phyloP scores from a whole-genome alignment of 768 basidiomycete genomes.

The Chlorophyllum brunneum region DNA sequence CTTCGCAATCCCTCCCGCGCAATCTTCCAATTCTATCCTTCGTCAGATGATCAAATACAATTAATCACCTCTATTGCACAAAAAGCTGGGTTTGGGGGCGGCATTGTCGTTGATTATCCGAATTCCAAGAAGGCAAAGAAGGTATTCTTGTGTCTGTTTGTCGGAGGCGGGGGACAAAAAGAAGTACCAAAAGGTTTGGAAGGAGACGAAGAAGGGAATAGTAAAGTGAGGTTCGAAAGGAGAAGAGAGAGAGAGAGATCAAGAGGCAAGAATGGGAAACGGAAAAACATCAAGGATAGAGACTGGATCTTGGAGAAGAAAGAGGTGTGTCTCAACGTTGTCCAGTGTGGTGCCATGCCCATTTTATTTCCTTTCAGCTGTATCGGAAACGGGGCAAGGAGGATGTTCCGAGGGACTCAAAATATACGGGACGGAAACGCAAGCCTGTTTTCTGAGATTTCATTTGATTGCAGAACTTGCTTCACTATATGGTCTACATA shows the following conservation, averaged over 20 bases:
- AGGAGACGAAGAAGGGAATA: constrained; percentile 56
- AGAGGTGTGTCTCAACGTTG: constrained; percentile 53
- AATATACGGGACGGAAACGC: constrained; percentile 90
- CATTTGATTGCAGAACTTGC: constrained; percentile 7
- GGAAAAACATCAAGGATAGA: constrained; percentile 67
- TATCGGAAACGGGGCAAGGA: constrained; percentile 86
- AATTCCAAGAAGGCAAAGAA: constrained; percentile 96
- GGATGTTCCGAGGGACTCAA: constrained; percentile 79
- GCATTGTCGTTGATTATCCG: constrained; percentile 94
- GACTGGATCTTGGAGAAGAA: constrained; percentile 98
- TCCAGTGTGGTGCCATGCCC: not conserved
- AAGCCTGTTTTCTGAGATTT: constrained; percentile 65
- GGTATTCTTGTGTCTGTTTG: constrained; percentile 90
- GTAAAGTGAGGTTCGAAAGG: constrained; percentile 68
- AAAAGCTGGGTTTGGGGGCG: constrained; percentile 94
- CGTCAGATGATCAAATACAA: constrained; percentile 94
- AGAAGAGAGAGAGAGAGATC: constrained; percentile 65
- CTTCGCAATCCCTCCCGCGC: constrained; percentile 84
- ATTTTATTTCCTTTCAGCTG: constrained; percentile 38
- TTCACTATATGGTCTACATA: not conserved
- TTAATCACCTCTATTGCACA: constrained; percentile 92
- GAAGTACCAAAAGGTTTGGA: constrained; percentile 77
- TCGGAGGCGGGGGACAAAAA: constrained; percentile 66
- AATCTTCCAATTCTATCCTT: constrained; percentile 93
- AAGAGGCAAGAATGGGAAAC: constrained; percentile 60